Base-by-base conservation (phyloP, 163 green algal species). In the Chlorella variabilis region DNA sequence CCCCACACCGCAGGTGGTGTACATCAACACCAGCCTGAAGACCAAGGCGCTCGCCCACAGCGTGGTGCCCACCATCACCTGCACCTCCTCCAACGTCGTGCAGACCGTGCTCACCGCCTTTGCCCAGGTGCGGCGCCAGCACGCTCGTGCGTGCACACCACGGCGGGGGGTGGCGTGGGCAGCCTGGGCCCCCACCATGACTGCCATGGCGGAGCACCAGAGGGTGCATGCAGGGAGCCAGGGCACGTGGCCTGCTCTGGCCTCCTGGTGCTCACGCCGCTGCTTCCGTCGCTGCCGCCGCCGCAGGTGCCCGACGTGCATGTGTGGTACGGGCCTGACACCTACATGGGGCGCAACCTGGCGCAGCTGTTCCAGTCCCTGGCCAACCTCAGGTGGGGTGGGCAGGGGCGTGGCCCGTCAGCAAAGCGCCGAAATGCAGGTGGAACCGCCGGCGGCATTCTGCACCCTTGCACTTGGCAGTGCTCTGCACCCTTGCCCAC, bases 291-390 rank as follows among this genome's bases (percentile, higher is more conserved):
- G 13, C 36, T 15, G 20, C 34, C 39, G 18, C 6, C 66, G 31
- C 23, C 82, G 36, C 92, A 98, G 90, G 89, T 98, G 20, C 94
- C 94, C 0, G 90, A 96, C 48, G 68, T 95, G 29, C 90, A 89
- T 8, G 92, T 99, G n/a, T 98, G 91, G 91, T 99, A 99, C 86
- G 97, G 97, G 20, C 97, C 97, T 17, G 97, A 99, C 91, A 97
- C 96, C 9, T 99, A 99, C 94, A 99, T 99, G 97, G 97, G 97
- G 31, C 87, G 83, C 62, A 99, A 99, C 91, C 85, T 99, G 42
- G 92, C 86, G 29, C 85, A 96, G 87, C 89, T 99, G 56, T 95
- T 99, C 76, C 77, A 59, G 31, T 87, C 85, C 38, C 83, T 99
- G 56, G 90, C 92, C 3, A 45, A 91, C 39, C 31, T 59, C 31